phyloP scores from a whole-genome alignment of 352 stramenopile genomes.

The Halophytophthora polymorphica region DNA sequence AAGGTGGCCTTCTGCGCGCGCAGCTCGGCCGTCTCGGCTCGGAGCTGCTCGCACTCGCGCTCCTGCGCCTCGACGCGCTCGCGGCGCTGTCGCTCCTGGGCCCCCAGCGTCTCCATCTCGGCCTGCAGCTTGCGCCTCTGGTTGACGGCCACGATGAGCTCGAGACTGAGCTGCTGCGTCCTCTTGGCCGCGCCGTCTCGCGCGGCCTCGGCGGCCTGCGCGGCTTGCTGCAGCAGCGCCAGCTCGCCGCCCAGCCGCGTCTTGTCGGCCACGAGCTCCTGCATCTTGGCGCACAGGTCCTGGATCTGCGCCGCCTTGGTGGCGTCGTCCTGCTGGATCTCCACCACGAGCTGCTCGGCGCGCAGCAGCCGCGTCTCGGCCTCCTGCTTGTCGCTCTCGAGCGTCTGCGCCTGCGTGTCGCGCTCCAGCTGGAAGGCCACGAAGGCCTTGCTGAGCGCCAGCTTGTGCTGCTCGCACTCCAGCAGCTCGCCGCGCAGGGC shows the following conservation, averaged over 20 bases:
- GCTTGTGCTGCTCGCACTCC: slow-evolving; percentile 61
- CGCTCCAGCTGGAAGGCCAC: slow-evolving; percentile 63
- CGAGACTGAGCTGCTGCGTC: slow-evolving; percentile 66
- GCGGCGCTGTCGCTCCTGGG: slow-evolving; percentile 14
- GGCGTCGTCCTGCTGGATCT: slow-evolving; percentile 57
- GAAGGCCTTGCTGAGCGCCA: slow-evolving; percentile 63
- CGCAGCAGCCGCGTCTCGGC: slow-evolving; percentile 58
- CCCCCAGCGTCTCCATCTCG: slow-evolving; percentile 29
- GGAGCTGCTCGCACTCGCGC: slow-evolving; percentile 7
- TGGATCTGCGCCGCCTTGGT: slow-evolving; percentile 55
- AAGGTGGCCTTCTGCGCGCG: slow-evolving; percentile 11
- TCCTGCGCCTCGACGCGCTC: slow-evolving; percentile 13
- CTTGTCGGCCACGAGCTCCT: slow-evolving; percentile 50
- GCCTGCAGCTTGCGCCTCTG: slow-evolving; percentile 48
- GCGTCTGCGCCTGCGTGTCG: slow-evolving; percentile 31
- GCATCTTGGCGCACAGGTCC: slow-evolving; percentile 55
- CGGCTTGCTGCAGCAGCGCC: slow-evolving; percentile 31
- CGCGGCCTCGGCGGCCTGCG: slow-evolving; percentile 24
- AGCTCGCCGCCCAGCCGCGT: slow-evolving; percentile 30
- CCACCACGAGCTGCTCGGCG: slow-evolving; percentile 56
- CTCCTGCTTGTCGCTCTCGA: slow-evolving; percentile 64
- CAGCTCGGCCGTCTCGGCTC: slow-evolving; percentile 21
- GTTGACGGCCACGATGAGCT: slow-evolving; percentile 66
- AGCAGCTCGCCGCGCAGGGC: slow-evolving; percentile 57
- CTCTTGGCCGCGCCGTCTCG: slow-evolving; percentile 44